Base-by-base conservation (phyloP, 768 basidiomycete species). In the Lactifluus rugatus region DNA sequence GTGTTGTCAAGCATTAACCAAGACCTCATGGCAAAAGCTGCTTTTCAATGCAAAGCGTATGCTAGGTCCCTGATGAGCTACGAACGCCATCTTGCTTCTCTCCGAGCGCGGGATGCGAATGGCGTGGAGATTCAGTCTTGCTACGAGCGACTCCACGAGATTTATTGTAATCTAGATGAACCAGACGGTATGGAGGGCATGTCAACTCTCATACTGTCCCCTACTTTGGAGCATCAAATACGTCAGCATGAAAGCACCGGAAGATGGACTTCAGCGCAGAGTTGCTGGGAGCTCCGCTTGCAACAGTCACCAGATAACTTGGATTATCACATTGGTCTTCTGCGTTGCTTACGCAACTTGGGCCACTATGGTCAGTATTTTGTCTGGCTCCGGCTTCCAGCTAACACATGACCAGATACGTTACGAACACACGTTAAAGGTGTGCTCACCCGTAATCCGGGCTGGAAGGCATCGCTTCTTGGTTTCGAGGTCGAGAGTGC, bases 141-240 rank as follows among this genome's bases (percentile, higher is more conserved):
- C 67, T 97, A 92, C 68, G 96, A 98, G 66, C 82, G 84, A 17
- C 75, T 99, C 7, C 96, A 99, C 65, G 87, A 96, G 70, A 94
- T 98, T 60, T 99, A 99, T 70, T 87, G 95, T 13, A 82, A 93
- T 56, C 76, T 99, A 7, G 93, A 99, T 69, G 93, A 99, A 70
- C 96, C 96, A 0, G 96, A 99, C 71, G 96, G 96, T 16, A 99
- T 99, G 96, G 94, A 97, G 72, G 96, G 96, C 0, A 80, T 98
- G 32, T 96, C 96, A 0, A 83, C 88, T 6, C 73, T 88, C 64
- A 88, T 98, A 56, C 72, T 97, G 13, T 83, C 88, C 0, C 96
- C 96, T 0, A 89, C 90, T 3, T 70, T 98, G 48, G 91, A 97
- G 63, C 92, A 96, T 70, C 93, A 96, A 70, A 98, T 99, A 60